Percentiles rank a stretch among this genome's conserved stretches.
Evolutionary conservation across 1,284 basidiomycete species (phyloP).

Genomic region (Trichosporon sp.): DNA sequence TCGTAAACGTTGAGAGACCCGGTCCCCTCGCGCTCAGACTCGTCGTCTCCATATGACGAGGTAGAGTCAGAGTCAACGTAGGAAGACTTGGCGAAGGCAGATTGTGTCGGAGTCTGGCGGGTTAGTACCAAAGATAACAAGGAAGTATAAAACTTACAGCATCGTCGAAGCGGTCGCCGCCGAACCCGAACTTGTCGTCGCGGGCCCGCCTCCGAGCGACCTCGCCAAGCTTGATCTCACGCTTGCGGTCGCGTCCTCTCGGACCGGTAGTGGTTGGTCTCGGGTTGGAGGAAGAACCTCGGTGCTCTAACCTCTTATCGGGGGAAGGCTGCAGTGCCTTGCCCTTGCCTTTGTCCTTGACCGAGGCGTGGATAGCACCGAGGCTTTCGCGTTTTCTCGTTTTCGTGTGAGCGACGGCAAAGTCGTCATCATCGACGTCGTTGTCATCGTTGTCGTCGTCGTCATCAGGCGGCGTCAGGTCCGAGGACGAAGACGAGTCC

Average conservation of each 20-base stretch:
- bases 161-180: constrained; percentile 21
- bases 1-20: constrained; percentile 11
- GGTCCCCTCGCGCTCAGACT: constrained; percentile 32
- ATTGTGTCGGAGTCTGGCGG: constrained; percentile 18
- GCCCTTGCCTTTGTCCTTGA: constrained; percentile 9
- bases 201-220: constrained; percentile 36
- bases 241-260: constrained; percentile 37
- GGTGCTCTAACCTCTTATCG: constrained; percentile 5
- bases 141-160: constrained; percentile 20
- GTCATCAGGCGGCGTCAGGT: constrained; percentile 24
- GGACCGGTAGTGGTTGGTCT: constrained; percentile 27
- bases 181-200: constrained; percentile 41
- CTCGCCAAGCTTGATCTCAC: constrained; percentile 36
- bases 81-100: constrained; percentile 13
- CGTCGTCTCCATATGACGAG: constrained; percentile 44
- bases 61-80: constrained; percentile 32
- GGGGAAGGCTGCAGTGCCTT: constrained; percentile 11
- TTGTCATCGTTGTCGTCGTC: constrained; percentile 21
- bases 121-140: background rate
- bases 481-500: constrained; percentile 18
- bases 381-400: constrained; percentile 18
- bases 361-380: background rate
- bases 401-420: constrained; percentile 8
- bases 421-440: constrained; percentile 14
- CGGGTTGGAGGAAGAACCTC: background rate